These are phyloP conservation scores for Aureobasidium sp. DNA, from an alignment of 2,329 filamentous ascomycete genomes.

Conservation along the genomic window DNA sequence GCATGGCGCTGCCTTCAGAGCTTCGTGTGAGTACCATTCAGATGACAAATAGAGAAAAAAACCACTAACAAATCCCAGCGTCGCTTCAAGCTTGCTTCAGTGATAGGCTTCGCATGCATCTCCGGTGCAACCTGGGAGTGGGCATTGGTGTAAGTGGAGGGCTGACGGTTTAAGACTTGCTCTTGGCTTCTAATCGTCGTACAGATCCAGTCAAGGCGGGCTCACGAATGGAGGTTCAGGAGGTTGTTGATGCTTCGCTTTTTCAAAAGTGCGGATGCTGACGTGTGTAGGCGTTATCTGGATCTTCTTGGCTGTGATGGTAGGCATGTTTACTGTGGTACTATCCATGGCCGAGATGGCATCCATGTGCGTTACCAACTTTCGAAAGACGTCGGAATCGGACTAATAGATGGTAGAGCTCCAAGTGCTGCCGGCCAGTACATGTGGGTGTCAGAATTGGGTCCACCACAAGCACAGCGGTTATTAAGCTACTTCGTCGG, in stretches of 20 bases:
- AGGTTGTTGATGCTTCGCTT: conserved; percentile 40
- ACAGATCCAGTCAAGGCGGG: background rate
- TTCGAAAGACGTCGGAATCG: conserved; percentile 24
- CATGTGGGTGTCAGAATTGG: conserved; percentile 50
- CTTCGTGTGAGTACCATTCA: conserved; percentile 15
- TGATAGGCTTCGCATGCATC: conserved; percentile 26
- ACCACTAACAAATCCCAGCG: conserved; percentile 20
- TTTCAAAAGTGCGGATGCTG: background rate
- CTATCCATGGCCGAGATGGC: conserved; percentile 46
- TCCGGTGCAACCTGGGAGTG: conserved; percentile 25
- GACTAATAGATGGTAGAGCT: conserved; percentile 31
- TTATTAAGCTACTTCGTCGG: conserved; percentile 49
- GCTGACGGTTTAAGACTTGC: background rate
- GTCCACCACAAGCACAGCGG: conserved; percentile 36
- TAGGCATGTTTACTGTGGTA: conserved; percentile 37
- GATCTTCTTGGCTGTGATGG: conserved; percentile 44
- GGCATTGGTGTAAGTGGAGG: conserved; percentile 18
- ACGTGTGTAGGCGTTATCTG: conserved; percentile 45
- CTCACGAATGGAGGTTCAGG: conserved; percentile 21
- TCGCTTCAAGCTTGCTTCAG: conserved; percentile 26
- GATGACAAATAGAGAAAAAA: rapidly evolving
- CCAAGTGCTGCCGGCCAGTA: conserved; percentile 54
- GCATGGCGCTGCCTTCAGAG: conserved; percentile 27
- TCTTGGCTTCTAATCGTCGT: too few species aligned
- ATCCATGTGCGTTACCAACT: conserved; percentile 35